These are phyloP conservation scores for Tetrapyrgos nigripes DNA, from an alignment of 1,284 basidiomycete genomes.

Conservation along the genomic window DNA sequence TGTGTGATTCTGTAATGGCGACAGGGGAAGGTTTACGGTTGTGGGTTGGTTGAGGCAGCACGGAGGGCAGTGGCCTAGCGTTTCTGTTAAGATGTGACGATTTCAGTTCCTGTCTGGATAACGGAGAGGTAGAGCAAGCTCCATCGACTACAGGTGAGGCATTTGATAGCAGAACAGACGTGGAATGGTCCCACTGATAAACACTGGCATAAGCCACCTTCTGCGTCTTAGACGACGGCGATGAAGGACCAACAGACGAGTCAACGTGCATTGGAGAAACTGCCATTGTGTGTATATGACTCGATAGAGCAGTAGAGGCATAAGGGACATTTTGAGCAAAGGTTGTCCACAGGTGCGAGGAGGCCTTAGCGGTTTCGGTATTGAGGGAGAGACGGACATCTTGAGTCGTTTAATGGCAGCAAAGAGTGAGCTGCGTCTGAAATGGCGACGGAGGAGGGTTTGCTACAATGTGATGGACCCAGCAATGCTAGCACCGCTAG, in stretches of 20 bases:
- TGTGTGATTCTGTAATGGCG: conserved; percentile 46
- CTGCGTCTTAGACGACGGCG: not conserved
- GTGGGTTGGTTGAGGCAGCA: conserved; percentile 4
- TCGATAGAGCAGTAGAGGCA: too few relatives aligned
- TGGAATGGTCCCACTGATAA: conserved; percentile 11
- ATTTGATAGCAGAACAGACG: conserved; percentile 2
- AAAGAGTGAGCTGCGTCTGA: too few relatives aligned
- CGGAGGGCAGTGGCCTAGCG: conserved; percentile 2
- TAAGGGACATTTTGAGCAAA: too few relatives aligned
- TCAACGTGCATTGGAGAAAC: not conserved
- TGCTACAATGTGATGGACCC: too few relatives aligned
- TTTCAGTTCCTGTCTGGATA: conserved; percentile 6
- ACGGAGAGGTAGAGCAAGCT: too few relatives aligned
- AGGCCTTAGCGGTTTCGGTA: too few relatives aligned
- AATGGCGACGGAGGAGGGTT: too few relatives aligned
- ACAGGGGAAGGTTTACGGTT: conserved; percentile 16
- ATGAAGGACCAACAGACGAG: not conserved
- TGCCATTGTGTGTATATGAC: not conserved
- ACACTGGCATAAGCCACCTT: not conserved
- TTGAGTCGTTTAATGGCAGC: too few relatives aligned
- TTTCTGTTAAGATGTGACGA: conserved; percentile 10
- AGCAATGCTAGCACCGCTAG: too few relatives aligned
- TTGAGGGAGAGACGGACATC: too few relatives aligned
- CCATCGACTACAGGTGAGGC: not conserved
- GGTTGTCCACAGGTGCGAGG: too few relatives aligned